Evolutionary conservation across 257 asterid species (phyloP).

Genomic region (Solanum corneliomulleri): DNA sequence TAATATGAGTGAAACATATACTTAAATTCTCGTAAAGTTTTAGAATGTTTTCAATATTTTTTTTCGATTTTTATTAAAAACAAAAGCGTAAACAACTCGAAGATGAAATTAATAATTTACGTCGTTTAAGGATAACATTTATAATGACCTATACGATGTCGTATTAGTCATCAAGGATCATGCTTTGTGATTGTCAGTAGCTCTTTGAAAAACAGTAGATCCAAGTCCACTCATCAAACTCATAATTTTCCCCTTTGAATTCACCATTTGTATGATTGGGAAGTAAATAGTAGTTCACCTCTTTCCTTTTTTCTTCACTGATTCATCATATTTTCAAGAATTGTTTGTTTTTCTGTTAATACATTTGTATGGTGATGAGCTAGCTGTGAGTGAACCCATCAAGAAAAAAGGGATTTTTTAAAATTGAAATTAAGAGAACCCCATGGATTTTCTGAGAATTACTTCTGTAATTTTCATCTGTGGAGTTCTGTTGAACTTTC

Average conservation of each 20-base stretch:
- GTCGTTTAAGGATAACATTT: fast-evolving
- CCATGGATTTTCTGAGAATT: slow-evolving; percentile 28
- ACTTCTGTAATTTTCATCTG: slow-evolving; percentile 18
- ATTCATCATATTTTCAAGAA: background rate
- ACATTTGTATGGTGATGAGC: background rate
- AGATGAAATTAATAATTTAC: too few relatives aligned
- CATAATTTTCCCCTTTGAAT: background rate
- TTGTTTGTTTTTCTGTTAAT: background rate
- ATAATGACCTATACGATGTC: background rate
- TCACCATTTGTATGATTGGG: background rate
- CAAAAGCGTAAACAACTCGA: too few relatives aligned
- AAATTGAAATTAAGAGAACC: background rate
- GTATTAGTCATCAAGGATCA: background rate
- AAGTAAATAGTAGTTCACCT: background rate
- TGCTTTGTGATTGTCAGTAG: background rate
- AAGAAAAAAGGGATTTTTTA: background rate
- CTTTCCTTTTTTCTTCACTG: background rate
- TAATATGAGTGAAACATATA: background rate
- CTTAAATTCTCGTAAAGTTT: too few relatives aligned
- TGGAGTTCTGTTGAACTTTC: slow-evolving; percentile 18
- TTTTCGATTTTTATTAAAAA: too few relatives aligned
- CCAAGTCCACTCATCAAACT: background rate
- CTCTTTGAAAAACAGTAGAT: background rate
- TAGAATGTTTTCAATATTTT: too few relatives aligned
- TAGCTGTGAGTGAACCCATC: background rate